Percentiles rank a stretch among this genome's conserved stretches.
phyloP scores from a whole-genome alignment of 2,329 filamentous ascomycete genomes.

The Ophiostoma piceae region DNA sequence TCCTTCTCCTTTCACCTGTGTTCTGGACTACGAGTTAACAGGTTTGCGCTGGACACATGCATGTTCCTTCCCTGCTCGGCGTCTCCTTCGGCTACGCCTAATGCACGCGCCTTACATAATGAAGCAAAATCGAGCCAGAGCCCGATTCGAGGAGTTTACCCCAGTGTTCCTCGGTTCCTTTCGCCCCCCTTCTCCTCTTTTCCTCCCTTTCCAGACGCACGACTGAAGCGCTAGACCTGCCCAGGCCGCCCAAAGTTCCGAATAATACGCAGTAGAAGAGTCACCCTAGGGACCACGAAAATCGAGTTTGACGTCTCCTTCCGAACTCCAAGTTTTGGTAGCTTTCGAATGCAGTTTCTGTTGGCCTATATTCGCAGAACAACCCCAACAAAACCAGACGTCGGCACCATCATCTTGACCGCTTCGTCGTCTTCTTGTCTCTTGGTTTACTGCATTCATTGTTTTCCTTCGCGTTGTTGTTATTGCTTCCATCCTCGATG shows the following conservation, averaged over 20 bases:
- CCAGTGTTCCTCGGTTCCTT: conserved; percentile 19
- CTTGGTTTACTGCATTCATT: too few relatives aligned
- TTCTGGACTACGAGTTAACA: not conserved
- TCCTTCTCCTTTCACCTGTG: not conserved
- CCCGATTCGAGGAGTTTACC: not conserved
- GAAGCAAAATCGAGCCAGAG: not conserved
- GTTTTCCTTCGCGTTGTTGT: not conserved
- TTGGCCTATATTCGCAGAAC: not conserved
- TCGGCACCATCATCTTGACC: not conserved
- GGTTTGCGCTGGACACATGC: not conserved
- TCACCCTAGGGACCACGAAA: not conserved
- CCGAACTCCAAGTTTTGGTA: not conserved
- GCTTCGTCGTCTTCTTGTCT: not conserved
- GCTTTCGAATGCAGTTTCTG: not conserved
- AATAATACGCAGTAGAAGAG: not conserved
- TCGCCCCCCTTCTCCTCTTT: not conserved
- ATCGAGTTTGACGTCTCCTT: not conserved
- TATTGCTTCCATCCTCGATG: not conserved
- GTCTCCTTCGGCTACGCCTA: conserved; percentile 2
- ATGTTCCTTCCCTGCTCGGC: not conserved
- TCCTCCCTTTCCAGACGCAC: conserved; percentile 13
- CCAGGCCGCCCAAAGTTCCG: conserved; percentile 13
- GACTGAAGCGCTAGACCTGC: not conserved
- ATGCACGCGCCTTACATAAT: conserved; percentile 9
- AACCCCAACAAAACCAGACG: not conserved